phyloP scores from a whole-genome alignment of 2,329 filamentous ascomycete species.

The Zalaria obscura region DNA sequence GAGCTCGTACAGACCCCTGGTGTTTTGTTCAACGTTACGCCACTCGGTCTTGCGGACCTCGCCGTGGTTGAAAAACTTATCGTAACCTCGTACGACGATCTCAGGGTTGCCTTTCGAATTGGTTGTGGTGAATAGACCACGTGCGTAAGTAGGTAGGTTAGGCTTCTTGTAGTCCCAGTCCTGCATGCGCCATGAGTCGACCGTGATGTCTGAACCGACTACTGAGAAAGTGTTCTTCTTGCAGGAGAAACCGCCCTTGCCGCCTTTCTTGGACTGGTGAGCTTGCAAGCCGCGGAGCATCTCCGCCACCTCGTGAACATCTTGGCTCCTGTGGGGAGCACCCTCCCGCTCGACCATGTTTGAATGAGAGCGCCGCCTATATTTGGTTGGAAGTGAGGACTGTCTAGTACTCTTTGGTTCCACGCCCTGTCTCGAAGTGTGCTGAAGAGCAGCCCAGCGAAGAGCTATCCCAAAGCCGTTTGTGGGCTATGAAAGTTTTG shows the following conservation, averaged over 20 bases:
- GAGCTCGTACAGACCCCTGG: slow-evolving; percentile 79
- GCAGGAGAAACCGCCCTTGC: slow-evolving; percentile 51
- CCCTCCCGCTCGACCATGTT: slow-evolving; percentile 38
- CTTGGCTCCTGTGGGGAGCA: slow-evolving; percentile 53
- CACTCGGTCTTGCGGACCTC: slow-evolving; percentile 76
- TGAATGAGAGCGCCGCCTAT: background rate
- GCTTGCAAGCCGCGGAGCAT: slow-evolving; percentile 53
- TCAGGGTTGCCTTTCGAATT: slow-evolving; percentile 51
- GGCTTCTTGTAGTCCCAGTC: slow-evolving; percentile 92
- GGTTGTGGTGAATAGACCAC: slow-evolving; percentile 81
- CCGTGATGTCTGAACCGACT: slow-evolving; percentile 48
- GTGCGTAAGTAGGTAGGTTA: slow-evolving; percentile 78
- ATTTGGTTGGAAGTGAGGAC: no score
- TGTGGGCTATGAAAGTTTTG: no score
- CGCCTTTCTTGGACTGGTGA: slow-evolving; percentile 36
- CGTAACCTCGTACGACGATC: slow-evolving; percentile 81
- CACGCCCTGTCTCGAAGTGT: no score
- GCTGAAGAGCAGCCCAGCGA: no score
- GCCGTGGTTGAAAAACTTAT: slow-evolving; percentile 95
- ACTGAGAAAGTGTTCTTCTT: slow-evolving; percentile 71
- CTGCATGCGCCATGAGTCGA: slow-evolving; percentile 85
- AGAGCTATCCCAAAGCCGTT: no score
- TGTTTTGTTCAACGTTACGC: slow-evolving; percentile 61
- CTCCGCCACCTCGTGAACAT: slow-evolving; percentile 49
- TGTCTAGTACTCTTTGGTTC: no score